These are phyloP conservation scores for Hypoxylon lienhwacheense DNA, from an alignment of 495 filamentous ascomycete genomes.

Conservation along the genomic window DNA sequence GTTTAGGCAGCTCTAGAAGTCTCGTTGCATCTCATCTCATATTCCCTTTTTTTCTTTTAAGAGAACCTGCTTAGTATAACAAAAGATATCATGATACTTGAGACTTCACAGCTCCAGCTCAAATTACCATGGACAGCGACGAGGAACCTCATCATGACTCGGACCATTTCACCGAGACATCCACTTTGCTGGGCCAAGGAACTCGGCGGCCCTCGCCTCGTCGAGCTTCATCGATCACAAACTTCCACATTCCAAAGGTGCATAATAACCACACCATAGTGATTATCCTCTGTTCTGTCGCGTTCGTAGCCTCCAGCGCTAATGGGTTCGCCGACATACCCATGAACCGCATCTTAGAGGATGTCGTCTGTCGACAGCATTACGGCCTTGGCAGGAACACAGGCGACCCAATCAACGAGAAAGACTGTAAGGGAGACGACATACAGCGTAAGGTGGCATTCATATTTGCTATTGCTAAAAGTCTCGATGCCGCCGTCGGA, in stretches of 20 bases:
- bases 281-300: slow-evolving; percentile 25
- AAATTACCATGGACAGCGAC: slow-evolving; percentile 2
- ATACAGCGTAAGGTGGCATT: slow-evolving; percentile 42
- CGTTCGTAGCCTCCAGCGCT: slow-evolving; percentile 13
- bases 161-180: slow-evolving; percentile 16
- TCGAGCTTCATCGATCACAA: slow-evolving; percentile 21
- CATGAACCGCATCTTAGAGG: slow-evolving; percentile 31
- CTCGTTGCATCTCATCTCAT: no score
- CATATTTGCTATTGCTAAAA: slow-evolving; percentile 33
- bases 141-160: slow-evolving; percentile 6
- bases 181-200: slow-evolving; percentile 3
- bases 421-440: slow-evolving; percentile 38
- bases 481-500: slow-evolving; percentile 23
- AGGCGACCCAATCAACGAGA: slow-evolving; percentile 37
- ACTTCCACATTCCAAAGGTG: slow-evolving; percentile 16
- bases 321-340: slow-evolving; percentile 25
- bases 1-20: no score
- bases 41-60: slow-evolving; percentile 1
- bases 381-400: slow-evolving; percentile 21
- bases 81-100: background rate
- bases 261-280: slow-evolving; percentile 14
- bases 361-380: slow-evolving; percentile 41
- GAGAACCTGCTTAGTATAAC: background rate
- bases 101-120: background rate
- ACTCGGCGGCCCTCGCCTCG: slow-evolving; percentile 13